Percentiles rank a stretch among this genome's conserved stretches.
Evolutionary conservation across 345 rosid genomes (phyloP).

Genomic region (Schrenkiella parvula): DNA sequence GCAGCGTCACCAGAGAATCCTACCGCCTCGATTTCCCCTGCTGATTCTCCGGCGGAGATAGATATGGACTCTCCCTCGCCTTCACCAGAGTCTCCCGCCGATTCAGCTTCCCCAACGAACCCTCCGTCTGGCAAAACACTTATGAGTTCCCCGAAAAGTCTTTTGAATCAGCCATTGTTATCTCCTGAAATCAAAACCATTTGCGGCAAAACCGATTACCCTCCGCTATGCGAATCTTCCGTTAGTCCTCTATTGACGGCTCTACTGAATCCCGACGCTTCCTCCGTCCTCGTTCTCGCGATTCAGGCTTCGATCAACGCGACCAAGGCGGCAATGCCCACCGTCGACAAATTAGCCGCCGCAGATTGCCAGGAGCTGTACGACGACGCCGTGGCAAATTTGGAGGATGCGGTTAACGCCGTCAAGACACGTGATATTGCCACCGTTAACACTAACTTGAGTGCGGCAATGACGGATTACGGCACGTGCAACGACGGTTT

Average conservation of each 20-base stretch:
- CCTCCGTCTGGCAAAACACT: not conserved
- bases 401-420: slow-evolving; percentile 42
- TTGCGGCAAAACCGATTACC: slow-evolving; percentile 38
- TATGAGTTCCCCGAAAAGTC: not conserved
- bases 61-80: not conserved
- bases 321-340: slow-evolving; percentile 5
- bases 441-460: slow-evolving; percentile 43
- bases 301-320: slow-evolving; percentile 34
- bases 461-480: slow-evolving; percentile 46
- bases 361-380: slow-evolving; percentile 42
- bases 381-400: slow-evolving; percentile 38
- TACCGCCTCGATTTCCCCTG: not conserved
- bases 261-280: slow-evolving; percentile 13
- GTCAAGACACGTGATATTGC: slow-evolving; percentile 32
- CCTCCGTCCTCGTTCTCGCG: slow-evolving; percentile 31
- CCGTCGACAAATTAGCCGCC: not conserved
- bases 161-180: not conserved
- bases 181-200: slow-evolving; percentile 28
- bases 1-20: not conserved
- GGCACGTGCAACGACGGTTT: slow-evolving; percentile 48
- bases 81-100: not conserved
- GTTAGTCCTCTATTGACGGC: slow-evolving; percentile 29
- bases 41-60: not conserved
- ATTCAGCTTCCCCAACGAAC: not conserved
- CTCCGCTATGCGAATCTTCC: slow-evolving; percentile 38